Conservation (phyloP, 768 basidiomycete species). For the Rhodosporidiobolus sp. region DNA sequence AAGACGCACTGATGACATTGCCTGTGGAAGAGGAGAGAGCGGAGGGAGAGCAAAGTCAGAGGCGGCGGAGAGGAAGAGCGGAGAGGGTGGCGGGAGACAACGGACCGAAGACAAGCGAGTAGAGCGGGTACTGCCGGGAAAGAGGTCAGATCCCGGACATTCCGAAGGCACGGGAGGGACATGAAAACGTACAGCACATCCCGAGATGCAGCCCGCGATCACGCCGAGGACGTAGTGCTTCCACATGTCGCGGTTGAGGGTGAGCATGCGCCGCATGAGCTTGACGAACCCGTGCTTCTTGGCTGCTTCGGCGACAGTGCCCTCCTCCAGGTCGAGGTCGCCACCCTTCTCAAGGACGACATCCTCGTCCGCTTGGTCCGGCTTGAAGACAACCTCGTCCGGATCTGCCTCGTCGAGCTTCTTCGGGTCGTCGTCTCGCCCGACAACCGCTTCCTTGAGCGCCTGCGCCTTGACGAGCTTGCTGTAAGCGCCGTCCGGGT, state of each 20-base stretch:
- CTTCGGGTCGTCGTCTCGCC: too few species aligned
- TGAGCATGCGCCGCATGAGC: conserved; percentile 26
- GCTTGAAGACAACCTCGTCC: not conserved
- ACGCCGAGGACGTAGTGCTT: conserved; percentile 30
- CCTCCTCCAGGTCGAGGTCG: conserved; percentile 18
- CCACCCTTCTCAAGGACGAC: conserved; percentile 14
- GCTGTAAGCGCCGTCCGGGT: conserved; percentile 65
- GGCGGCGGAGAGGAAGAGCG: too few species aligned
- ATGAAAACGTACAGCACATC: conserved; percentile 14
- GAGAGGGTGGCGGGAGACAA: too few species aligned
- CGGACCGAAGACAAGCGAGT: conserved; percentile 61
- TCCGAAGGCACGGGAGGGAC: too few species aligned
- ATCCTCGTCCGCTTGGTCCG: conserved; percentile 26
- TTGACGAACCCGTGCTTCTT: conserved; percentile 19
- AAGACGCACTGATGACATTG: too few species aligned
- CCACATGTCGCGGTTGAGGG: conserved; percentile 29
- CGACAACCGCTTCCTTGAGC: conserved; percentile 47
- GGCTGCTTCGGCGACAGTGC: not conserved
- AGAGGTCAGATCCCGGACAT: not conserved
- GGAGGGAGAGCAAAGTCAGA: too few species aligned
- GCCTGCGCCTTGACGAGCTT: conserved; percentile 74
- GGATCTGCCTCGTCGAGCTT: too few species aligned
- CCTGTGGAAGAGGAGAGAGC: too few species aligned
- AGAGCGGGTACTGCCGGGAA: conserved; percentile 64
- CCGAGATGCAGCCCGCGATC: conserved; percentile 17